Percentiles rank a stretch among this genome's conserved stretches.
Conservation (phyloP, 257 asterid genomes). For the Rubia yunnanensis region DNA sequence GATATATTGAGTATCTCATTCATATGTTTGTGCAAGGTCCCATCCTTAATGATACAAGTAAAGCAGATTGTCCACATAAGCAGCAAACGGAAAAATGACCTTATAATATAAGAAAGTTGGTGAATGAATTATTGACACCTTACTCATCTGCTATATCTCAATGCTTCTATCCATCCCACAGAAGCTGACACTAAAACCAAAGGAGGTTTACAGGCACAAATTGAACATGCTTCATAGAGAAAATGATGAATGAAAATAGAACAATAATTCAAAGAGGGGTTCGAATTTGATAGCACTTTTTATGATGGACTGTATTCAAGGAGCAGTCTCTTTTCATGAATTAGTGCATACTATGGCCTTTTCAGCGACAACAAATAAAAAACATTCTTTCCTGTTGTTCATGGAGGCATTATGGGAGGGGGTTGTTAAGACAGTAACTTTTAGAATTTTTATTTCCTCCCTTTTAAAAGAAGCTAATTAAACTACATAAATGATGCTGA, state of each 20-base stretch:
- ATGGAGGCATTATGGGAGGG: too few species aligned
- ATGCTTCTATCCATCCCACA: neutral
- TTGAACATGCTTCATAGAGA: neutral
- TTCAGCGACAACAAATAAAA: neutral
- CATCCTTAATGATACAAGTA: neutral
- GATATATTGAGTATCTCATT: slow-evolving; percentile 2
- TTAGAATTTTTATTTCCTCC: neutral
- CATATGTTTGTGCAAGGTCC: slow-evolving; percentile 3
- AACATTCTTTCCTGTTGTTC: neutral
- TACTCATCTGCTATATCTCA: neutral
- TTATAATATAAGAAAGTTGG: neutral
- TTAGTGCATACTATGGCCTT: neutral
- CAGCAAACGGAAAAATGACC: neutral
- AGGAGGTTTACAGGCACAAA: neutral
- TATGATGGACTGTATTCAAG: neutral
- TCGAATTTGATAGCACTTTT: neutral
- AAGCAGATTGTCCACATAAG: neutral
- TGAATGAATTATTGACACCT: neutral
- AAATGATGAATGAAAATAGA: neutral
- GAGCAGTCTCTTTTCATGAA: neutral
- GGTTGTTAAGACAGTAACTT: neutral
- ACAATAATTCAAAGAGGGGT: neutral
- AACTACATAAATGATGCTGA: neutral
- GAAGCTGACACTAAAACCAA: neutral
- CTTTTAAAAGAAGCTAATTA: neutral